Evolutionary conservation across 108 stramenopile species (phyloP).

Genomic region (Cyclotella cryptica): DNA sequence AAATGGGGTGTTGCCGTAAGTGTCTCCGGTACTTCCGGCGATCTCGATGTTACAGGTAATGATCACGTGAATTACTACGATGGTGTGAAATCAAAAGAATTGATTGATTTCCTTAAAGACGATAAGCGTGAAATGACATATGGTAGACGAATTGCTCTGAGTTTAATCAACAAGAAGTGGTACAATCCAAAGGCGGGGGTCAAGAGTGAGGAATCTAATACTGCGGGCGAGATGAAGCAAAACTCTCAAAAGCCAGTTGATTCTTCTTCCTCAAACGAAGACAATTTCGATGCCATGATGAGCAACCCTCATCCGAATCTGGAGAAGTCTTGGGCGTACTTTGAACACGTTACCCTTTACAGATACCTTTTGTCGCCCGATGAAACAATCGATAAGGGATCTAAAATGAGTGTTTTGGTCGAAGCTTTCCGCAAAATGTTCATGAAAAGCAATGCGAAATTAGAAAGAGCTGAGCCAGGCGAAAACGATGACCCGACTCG

Average conservation of each 20-base stretch:
- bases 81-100: background rate
- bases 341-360: constrained; percentile 1
- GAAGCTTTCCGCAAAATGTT: background rate
- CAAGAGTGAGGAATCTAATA: background rate
- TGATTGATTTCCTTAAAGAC: background rate
- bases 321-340: constrained; percentile 3
- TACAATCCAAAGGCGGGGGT: constrained; percentile 5
- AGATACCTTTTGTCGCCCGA: background rate
- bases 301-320: background rate
- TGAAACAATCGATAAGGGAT: background rate
- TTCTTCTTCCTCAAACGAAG: background rate
- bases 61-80: background rate
- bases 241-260: no score
- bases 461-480: constrained; percentile 9
- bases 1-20: no score
- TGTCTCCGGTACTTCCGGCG: background rate
- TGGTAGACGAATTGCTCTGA: constrained; percentile 6
- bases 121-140: background rate
- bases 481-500: background rate
- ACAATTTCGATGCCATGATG: constrained; percentile 10
- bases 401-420: background rate
- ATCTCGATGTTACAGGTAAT: background rate
- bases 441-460: background rate
- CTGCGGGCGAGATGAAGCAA: no score
- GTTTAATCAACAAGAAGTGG: constrained; percentile 4